These are phyloP conservation scores for Vigna reflexopilosa DNA, from an alignment of 306 rosid species.

Conservation along the genomic window DNA sequence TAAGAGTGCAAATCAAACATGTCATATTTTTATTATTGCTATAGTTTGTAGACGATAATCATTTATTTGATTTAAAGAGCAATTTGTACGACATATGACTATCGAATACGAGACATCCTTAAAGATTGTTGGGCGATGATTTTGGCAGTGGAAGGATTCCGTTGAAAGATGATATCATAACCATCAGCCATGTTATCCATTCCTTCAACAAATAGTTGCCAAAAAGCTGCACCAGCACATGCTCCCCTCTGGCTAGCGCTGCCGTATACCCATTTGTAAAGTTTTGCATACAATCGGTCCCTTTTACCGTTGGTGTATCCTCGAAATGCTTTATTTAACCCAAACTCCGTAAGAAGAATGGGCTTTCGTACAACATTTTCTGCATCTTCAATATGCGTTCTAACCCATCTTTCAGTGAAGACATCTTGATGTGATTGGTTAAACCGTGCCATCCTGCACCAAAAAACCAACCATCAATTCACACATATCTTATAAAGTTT, in stretches of 20 bases:
- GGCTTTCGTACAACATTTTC: not conserved
- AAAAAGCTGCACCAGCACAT: constrained; percentile 44
- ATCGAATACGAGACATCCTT: constrained; percentile 15
- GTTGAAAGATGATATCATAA: constrained; percentile 36
- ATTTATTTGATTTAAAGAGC: not conserved
- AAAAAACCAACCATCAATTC: not conserved
- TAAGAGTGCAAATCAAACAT: no score
- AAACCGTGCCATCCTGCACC: constrained; percentile 23
- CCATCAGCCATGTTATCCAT: constrained; percentile 34
- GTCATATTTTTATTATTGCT: no score
- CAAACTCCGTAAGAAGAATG: constrained; percentile 40
- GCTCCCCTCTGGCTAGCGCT: constrained; percentile 19
- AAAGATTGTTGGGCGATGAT: constrained; percentile 40
- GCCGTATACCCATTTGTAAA: constrained; percentile 8
- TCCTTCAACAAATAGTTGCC: constrained; percentile 48
- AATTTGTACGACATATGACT: no score
- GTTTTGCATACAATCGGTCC: constrained; percentile 21
- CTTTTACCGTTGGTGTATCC: constrained; percentile 34
- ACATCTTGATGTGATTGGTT: constrained; percentile 5
- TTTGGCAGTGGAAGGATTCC: constrained; percentile 36
- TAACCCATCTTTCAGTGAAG: constrained; percentile 40
- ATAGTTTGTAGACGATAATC: no score
- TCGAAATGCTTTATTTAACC: constrained; percentile 23
- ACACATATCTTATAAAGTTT: not conserved
- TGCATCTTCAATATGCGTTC: constrained; percentile 33